Evolutionary conservation across 768 basidiomycete genomes (phyloP).

Genomic region (Sistotremastrum suecicum): DNA sequence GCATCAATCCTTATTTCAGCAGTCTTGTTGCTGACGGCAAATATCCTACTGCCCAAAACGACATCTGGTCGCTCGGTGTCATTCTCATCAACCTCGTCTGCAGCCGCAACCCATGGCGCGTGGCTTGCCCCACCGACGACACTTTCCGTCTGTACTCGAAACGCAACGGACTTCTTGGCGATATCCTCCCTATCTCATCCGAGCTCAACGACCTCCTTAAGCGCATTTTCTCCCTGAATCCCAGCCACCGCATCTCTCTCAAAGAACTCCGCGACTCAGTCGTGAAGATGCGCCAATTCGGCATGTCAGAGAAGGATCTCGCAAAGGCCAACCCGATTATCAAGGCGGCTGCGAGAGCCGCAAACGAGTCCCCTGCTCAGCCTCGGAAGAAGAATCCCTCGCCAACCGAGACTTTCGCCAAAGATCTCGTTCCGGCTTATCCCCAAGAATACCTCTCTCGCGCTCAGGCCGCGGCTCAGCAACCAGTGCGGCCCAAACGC

Average conservation of each 20-base stretch:
- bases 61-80: slow-evolving; percentile 94
- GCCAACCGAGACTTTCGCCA: no score
- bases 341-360: no score
- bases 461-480: no score
- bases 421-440: no score
- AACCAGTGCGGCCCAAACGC: no score
- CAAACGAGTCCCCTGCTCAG: no score
- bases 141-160: slow-evolving; percentile 69
- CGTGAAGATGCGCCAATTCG: no score
- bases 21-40: slow-evolving; percentile 43
- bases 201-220: slow-evolving; percentile 63
- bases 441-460: no score
- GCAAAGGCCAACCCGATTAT: no score
- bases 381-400: no score
- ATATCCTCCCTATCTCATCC: slow-evolving; percentile 70
- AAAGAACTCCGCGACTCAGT: slow-evolving; percentile 12
- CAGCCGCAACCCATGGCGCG: slow-evolving; percentile 93
- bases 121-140: slow-evolving; percentile 67
- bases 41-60: slow-evolving; percentile 82
- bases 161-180: slow-evolving; percentile 26
- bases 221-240: slow-evolving; percentile 61
- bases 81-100: slow-evolving; percentile 93
- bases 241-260: slow-evolving; percentile 35
- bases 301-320: no score
- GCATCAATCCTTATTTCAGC: slow-evolving; percentile 46